Evolutionary conservation across 78 protist species (phyloP).

Genomic region (Creolimax fragrantissima): DNA sequence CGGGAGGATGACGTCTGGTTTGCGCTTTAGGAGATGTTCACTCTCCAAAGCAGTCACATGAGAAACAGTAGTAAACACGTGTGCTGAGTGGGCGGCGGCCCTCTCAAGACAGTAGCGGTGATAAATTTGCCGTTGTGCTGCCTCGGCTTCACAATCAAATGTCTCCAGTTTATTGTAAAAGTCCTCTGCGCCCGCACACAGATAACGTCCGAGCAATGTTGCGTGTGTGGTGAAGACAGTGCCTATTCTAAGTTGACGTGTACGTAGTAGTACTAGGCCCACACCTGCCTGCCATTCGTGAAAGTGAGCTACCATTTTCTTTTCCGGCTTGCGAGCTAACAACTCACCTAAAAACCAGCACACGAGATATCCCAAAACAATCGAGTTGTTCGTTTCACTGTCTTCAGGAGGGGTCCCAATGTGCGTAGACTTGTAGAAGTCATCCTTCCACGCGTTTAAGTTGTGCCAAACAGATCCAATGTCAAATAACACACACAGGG

Average conservation of each 20-base stretch:
- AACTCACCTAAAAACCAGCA: constrained; percentile 61
- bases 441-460: constrained; percentile 9
- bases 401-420: constrained; percentile 24
- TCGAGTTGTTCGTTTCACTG: constrained; percentile 52
- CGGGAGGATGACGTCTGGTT: constrained; percentile 64
- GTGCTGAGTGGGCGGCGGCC: constrained; percentile 50
- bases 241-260: constrained; percentile 19
- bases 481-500: constrained; percentile 27
- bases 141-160: constrained; percentile 59
- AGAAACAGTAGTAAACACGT: constrained; percentile 76
- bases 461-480: not conserved
- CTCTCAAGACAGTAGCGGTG: constrained; percentile 67
- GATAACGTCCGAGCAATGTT: constrained; percentile 69
- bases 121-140: constrained; percentile 51
- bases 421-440: not conserved
- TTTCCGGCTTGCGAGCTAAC: not conserved
- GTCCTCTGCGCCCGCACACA: constrained; percentile 68
- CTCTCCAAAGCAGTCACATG: constrained; percentile 70
- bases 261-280: constrained; percentile 44
- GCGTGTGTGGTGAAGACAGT: constrained; percentile 83
- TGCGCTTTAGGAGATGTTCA: constrained; percentile 23
- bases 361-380: constrained; percentile 61
- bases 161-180: constrained; percentile 50
- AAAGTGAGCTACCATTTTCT: constrained; percentile 54
- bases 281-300: constrained; percentile 78